Evolutionary conservation across 176 grass and related monocot genomes (phyloP).

Genomic region (Oryza meyeriana): DNA sequence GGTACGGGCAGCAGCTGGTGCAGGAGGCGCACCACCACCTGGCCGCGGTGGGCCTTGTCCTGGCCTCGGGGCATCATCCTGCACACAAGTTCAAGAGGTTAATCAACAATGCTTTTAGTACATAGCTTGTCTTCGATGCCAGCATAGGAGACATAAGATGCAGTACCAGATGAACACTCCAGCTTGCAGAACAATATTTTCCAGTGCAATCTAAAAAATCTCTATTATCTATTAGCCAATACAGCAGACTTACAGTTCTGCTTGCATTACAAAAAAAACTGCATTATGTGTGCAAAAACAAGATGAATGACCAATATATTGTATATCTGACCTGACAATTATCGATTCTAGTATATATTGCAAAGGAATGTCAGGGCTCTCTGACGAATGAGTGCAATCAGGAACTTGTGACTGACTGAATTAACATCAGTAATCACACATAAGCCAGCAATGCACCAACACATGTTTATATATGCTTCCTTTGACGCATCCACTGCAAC

Average conservation of each 20-base stretch:
- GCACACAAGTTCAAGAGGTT: background rate
- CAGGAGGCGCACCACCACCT: conserved; percentile 45
- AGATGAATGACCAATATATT: background rate
- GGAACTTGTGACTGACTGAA: background rate
- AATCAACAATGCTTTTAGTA: background rate
- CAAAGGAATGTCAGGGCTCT: background rate
- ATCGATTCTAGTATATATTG: background rate
- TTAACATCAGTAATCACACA: background rate
- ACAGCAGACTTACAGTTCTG: conserved; percentile 33
- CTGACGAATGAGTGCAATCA: conserved; percentile 24
- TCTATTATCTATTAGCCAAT: too few species aligned
- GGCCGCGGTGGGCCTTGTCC: conserved; percentile 46
- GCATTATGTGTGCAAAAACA: background rate
- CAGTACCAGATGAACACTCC: background rate
- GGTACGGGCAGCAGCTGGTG: background rate
- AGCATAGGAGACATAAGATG: background rate
- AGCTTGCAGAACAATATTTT: background rate
- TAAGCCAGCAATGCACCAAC: conserved; percentile 35
- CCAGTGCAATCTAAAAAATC: background rate
- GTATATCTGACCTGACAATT: background rate
- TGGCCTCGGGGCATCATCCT: conserved; percentile 36
- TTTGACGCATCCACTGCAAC: conserved; percentile 53
- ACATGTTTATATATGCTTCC: conserved; percentile 50
- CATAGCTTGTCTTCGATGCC: background rate
- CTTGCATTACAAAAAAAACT: background rate